Evolutionary conservation across 2,329 filamentous ascomycete genomes (phyloP).

Genomic region (Sarocladiaceae sp.): DNA sequence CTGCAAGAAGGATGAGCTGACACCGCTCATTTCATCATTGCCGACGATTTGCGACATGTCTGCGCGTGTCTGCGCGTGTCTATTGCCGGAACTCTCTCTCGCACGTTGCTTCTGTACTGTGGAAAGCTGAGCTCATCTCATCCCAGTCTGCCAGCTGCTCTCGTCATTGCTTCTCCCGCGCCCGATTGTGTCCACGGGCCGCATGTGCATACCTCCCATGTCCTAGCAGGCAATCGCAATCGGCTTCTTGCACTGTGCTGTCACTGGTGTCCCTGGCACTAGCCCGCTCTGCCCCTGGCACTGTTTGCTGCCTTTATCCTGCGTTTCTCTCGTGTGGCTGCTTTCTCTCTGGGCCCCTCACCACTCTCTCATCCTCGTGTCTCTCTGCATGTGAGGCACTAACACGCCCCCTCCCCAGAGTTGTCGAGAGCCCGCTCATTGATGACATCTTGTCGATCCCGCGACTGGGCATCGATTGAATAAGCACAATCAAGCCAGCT

Average conservation of each 20-base stretch:
- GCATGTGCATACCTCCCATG: conserved; percentile 4
- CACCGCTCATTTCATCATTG: neutral
- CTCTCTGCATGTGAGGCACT: neutral
- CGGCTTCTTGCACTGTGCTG: too few relatives aligned
- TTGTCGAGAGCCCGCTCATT: neutral
- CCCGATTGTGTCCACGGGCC: conserved; percentile 1
- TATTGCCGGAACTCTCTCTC: too few relatives aligned
- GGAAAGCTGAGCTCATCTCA: neutral
- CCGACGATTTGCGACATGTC: too few relatives aligned
- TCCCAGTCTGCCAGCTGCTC: neutral
- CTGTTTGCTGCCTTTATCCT: too few relatives aligned
- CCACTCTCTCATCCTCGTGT: neutral
- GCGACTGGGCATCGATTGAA: conserved; percentile 2
- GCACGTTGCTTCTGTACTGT: neutral
- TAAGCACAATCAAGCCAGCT: neutral
- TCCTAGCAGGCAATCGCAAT: too few relatives aligned
- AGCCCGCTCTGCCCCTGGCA: too few relatives aligned
- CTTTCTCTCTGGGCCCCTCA: neutral
- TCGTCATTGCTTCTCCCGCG: conserved; percentile 2
- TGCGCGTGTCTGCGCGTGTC: too few relatives aligned
- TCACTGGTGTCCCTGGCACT: too few relatives aligned
- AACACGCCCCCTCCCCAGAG: neutral
- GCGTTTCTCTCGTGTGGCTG: neutral
- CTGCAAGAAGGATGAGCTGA: neutral
- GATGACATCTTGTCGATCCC: conserved; percentile 7